A percentile compares a stretch with the other conserved stretches of the same genome.
These are phyloP conservation scores for Rhynchosporium graminicola DNA, from an alignment of 2,329 filamentous ascomycete species.

Conservation along the genomic window DNA sequence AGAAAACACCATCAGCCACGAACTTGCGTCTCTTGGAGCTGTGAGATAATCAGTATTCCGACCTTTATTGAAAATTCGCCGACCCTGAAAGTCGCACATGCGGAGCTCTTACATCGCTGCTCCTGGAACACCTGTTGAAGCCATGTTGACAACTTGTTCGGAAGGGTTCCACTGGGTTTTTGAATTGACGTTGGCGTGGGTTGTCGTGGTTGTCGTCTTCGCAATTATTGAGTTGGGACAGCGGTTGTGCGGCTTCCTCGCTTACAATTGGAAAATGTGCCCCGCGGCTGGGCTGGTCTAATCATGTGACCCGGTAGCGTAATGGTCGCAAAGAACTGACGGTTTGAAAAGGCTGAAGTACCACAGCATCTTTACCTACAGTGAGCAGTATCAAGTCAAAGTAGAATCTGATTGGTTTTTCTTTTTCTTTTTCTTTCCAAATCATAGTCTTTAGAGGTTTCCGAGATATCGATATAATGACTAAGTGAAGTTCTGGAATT, in stretches of 20 bases:
- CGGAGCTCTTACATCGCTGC: constrained; percentile 41
- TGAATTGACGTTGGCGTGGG: constrained; percentile 31
- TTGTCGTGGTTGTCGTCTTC: constrained; percentile 22
- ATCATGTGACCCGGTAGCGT: not conserved
- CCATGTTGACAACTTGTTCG: constrained; percentile 41
- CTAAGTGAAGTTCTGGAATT: no score
- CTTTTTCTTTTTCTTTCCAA: no score
- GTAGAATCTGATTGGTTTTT: no score
- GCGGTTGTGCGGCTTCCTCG: constrained; percentile 16
- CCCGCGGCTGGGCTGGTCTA: not conserved
- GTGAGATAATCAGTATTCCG: constrained; percentile 1
- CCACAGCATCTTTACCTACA: no score
- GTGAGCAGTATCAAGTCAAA: no score
- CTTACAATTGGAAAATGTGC: not conserved
- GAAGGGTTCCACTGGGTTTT: constrained; percentile 36
- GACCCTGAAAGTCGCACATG: not conserved
- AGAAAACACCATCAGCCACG: constrained; percentile 99
- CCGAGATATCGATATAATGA: no score
- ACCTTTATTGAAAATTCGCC: not conserved
- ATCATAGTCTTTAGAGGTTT: no score
- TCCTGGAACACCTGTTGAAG: constrained; percentile 41
- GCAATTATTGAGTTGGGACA: not conserved
- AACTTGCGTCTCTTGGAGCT: constrained; percentile 94
- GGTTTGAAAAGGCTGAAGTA: no score
- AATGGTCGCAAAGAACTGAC: no score